phyloP scores from a whole-genome alignment of 2,329 filamentous ascomycete species.

The Periconia sp. region DNA sequence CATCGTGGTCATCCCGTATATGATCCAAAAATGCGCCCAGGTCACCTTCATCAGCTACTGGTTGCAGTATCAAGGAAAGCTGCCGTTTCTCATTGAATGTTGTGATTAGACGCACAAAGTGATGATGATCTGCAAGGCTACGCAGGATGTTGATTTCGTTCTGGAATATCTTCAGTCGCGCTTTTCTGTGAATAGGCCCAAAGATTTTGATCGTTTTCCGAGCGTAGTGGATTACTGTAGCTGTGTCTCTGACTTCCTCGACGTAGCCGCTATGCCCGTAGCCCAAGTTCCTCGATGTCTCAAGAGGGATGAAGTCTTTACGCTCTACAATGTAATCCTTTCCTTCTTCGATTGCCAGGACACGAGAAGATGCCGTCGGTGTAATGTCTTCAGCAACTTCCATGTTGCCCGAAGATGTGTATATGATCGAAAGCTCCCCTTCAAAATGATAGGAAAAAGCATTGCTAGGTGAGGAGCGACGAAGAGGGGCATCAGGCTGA shows the following conservation, averaged over 20 bases:
- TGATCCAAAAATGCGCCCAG: no score
- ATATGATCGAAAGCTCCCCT: no score
- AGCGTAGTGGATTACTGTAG: slow-evolving; percentile 8
- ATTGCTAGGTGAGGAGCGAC: no score
- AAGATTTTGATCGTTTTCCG: slow-evolving; percentile 10
- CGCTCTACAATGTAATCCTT: slow-evolving; percentile 9
- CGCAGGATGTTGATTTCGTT: slow-evolving; percentile 16
- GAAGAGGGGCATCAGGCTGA: no score
- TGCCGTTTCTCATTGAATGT: slow-evolving; percentile 11
- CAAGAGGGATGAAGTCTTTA: slow-evolving; percentile 9
- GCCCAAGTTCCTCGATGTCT: slow-evolving; percentile 8
- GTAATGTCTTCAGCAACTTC: no score
- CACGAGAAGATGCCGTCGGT: not conserved
- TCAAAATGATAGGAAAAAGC: no score
- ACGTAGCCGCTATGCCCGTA: slow-evolving; percentile 11
- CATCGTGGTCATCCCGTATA: no score
- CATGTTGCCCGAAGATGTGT: no score
- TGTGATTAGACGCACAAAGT: slow-evolving; percentile 17
- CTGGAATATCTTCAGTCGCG: slow-evolving; percentile 1
- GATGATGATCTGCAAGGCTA: slow-evolving; percentile 9
- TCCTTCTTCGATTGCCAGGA: slow-evolving; percentile 7
- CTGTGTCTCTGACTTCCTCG: slow-evolving; percentile 11
- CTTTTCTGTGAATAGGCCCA: not conserved
- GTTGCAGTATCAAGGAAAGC: slow-evolving; percentile 18
- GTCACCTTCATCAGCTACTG: slow-evolving; percentile 3